These are phyloP conservation scores for Trichophyton schoenleinii DNA, from an alignment of 2,329 filamentous ascomycete species.

Conservation along the genomic window DNA sequence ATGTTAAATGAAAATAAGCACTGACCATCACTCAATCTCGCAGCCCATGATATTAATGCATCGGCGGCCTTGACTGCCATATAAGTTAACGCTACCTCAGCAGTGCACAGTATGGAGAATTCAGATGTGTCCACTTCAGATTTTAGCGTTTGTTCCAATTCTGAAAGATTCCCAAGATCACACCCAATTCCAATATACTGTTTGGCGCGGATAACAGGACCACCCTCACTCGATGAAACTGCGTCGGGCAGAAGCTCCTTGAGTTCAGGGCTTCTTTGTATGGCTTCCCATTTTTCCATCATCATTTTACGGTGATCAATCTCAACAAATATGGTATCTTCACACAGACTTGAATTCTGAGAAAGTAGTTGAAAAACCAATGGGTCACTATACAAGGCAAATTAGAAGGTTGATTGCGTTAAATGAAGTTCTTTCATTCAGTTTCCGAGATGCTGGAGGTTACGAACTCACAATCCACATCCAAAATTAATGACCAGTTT, in stretches of 20 bases:
- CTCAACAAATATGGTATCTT: constrained; percentile 59
- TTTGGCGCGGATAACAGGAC: constrained; percentile 50
- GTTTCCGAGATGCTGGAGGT: background rate
- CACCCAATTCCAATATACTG: constrained; percentile 71
- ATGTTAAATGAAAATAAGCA: background rate
- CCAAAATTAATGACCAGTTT: constrained; percentile 76
- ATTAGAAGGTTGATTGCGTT: background rate
- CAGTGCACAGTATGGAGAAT: constrained; percentile 62
- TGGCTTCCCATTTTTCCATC: constrained; percentile 55
- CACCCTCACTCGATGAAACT: constrained; percentile 21
- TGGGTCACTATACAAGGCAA: constrained; percentile 53
- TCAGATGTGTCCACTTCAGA: constrained; percentile 42
- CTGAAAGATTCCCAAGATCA: constrained; percentile 57
- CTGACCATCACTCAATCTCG: constrained; percentile 54
- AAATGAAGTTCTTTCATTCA: too few species aligned
- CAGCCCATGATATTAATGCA: constrained; percentile 65
- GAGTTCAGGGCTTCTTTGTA: constrained; percentile 52
- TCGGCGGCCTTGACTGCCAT: constrained; percentile 67
- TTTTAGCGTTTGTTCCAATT: constrained; percentile 48
- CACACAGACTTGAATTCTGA: constrained; percentile 48
- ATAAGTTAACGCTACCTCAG: constrained; percentile 84
- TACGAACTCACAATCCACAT: constrained; percentile 65
- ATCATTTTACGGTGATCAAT: constrained; percentile 78
- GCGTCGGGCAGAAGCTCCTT: constrained; percentile 39
- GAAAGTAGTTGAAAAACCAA: constrained; percentile 72